Conservation (phyloP, 768 basidiomycete genomes). For the Lactarius indigo region DNA sequence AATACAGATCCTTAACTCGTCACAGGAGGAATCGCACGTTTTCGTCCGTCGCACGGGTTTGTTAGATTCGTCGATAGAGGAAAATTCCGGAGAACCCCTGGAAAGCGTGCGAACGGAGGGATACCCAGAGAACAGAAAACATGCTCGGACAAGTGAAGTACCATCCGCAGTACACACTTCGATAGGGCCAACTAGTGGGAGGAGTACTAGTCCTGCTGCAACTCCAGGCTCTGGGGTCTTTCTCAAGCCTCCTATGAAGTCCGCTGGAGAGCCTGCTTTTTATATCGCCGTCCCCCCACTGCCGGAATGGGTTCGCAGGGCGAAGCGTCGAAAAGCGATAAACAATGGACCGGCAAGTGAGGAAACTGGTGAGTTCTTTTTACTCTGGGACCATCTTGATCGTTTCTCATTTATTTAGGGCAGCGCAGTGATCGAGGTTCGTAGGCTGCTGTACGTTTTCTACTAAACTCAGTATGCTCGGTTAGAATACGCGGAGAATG, state of each 20-base stretch:
- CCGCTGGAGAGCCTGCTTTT: slow-evolving; percentile 3
- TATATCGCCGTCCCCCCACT: slow-evolving; percentile 14
- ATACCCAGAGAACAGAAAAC: background rate
- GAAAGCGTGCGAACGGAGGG: background rate
- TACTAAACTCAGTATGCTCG: slow-evolving; percentile 12
- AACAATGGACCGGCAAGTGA: background rate
- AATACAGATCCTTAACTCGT: background rate
- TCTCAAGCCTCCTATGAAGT: background rate
- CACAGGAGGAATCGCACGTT: slow-evolving; percentile 1
- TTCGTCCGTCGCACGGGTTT: slow-evolving; percentile 11
- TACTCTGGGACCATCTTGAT: background rate
- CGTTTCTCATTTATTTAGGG: slow-evolving; percentile 8
- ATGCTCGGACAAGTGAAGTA: background rate
- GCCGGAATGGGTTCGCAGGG: slow-evolving; percentile 17
- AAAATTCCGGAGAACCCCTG: background rate
- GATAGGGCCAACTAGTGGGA: background rate
- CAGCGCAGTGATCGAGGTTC: slow-evolving; percentile 15
- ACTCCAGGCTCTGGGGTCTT: background rate
- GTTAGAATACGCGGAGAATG: slow-evolving; percentile 20
- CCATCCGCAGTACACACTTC: background rate
- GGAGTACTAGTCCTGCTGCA: background rate
- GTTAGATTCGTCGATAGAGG: slow-evolving; percentile 4
- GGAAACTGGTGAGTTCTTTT: slow-evolving; percentile 4
- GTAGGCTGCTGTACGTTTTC: slow-evolving; percentile 1
- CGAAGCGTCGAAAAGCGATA: slow-evolving; percentile 14